Conservation (phyloP, 768 basidiomycete genomes). For the Phaeotremella fagi region DNA sequence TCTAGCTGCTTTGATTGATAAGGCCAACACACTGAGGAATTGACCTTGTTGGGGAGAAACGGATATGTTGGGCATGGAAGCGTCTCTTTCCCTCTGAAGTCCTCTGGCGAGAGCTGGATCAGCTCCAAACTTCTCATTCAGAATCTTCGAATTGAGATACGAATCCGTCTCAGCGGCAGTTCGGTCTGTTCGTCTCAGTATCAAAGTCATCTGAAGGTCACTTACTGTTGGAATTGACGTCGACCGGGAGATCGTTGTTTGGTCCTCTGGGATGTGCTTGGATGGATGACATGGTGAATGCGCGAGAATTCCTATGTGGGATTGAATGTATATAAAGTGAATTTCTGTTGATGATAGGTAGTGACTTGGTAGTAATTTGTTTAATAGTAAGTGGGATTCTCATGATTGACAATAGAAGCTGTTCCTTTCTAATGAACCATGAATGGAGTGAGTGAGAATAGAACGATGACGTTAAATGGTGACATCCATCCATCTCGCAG, state of each 20-base stretch:
- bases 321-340: too few species aligned
- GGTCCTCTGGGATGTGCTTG: not conserved
- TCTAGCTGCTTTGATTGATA: slow-evolving; percentile 56
- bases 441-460: too few species aligned
- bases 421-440: too few species aligned
- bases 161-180: slow-evolving; percentile 18
- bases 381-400: too few species aligned
- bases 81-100: slow-evolving; percentile 20
- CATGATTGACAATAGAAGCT: too few species aligned
- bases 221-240: not conserved
- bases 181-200: not conserved
- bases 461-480: too few species aligned
- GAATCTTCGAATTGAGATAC: slow-evolving; percentile 28
- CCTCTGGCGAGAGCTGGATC: slow-evolving; percentile 15
- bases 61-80: slow-evolving; percentile 30
- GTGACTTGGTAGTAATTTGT: too few species aligned
- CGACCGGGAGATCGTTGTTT: not conserved
- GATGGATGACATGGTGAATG: not conserved
- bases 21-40: slow-evolving; percentile 56
- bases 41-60: slow-evolving; percentile 45
- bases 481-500: too few species aligned
- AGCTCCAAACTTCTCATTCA: slow-evolving; percentile 10
- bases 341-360: too few species aligned
- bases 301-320: too few species aligned
- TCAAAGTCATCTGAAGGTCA: not conserved